Conservation (phyloP, 2,329 filamentous ascomycete species). For the Alternaria dauci region DNA sequence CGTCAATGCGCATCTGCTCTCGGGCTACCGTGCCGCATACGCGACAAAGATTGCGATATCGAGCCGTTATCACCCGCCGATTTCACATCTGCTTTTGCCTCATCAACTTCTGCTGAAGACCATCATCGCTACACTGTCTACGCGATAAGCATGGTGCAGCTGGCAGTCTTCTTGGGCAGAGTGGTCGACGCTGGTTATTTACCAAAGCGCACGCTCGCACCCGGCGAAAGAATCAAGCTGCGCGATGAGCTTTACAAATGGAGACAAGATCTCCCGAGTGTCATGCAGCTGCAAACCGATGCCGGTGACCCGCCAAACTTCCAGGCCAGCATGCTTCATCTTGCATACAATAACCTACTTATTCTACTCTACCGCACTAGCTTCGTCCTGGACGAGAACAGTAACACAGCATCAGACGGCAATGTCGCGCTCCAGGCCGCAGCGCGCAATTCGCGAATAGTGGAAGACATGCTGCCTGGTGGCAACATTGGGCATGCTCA, state of each 20-base stretch:
- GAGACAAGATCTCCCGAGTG: conserved; percentile 50
- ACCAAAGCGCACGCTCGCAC: conserved; percentile 30
- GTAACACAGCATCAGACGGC: conserved; percentile 48
- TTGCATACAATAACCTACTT: conserved; percentile 59
- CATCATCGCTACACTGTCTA: conserved; percentile 47
- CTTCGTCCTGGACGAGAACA: conserved; percentile 50
- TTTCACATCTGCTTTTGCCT: conserved; percentile 46
- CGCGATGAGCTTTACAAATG: conserved; percentile 51
- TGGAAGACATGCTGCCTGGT: conserved; percentile 59
- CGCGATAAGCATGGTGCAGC: conserved; percentile 50
- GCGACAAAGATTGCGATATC: conserved; percentile 61
- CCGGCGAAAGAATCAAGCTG: conserved; percentile 29
- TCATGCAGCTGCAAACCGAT: conserved; percentile 47
- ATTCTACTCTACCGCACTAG: conserved; percentile 57
- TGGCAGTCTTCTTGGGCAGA: conserved; percentile 50
- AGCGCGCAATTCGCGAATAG: conserved; percentile 56
- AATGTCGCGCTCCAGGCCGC: conserved; percentile 57
- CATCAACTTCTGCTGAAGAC: conserved; percentile 37
- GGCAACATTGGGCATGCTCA: conserved; percentile 56
- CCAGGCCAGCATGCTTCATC: conserved; percentile 52
- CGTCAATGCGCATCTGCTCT: conserved; percentile 58
- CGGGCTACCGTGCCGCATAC: conserved; percentile 58
- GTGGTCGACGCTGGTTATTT: conserved; percentile 52
- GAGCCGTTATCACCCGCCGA: conserved; percentile 51
- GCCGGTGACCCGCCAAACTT: conserved; percentile 47